Percentiles rank a stretch among this genome's conserved stretches.
These are phyloP conservation scores for Prunus armeniaca DNA, from an alignment of 306 rosid species.

Conservation along the genomic window DNA sequence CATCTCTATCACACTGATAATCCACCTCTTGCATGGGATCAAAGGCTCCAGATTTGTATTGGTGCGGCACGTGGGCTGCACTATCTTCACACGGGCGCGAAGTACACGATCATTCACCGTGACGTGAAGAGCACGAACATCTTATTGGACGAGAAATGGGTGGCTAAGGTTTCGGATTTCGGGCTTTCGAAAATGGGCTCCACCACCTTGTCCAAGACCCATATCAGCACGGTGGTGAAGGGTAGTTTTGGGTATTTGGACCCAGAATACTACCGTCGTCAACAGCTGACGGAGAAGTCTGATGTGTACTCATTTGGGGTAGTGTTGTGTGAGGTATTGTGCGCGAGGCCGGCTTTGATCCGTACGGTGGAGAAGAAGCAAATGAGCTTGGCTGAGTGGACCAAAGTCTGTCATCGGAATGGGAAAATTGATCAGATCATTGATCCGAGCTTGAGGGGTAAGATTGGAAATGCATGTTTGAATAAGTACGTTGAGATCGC, in stretches of 20 bases:
- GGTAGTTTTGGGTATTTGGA: slow-evolving; percentile 32
- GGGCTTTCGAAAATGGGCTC: slow-evolving; percentile 26
- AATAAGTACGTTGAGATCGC: slow-evolving; percentile 16
- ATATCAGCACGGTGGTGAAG: slow-evolving; percentile 30
- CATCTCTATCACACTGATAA: slow-evolving; percentile 9
- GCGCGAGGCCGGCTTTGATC: slow-evolving; percentile 19
- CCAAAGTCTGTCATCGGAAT: background rate
- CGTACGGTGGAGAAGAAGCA: background rate
- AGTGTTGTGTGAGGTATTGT: slow-evolving; percentile 22
- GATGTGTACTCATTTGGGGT: slow-evolving; percentile 32
- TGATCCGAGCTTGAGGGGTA: slow-evolving; percentile 6
- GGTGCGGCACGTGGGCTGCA: slow-evolving; percentile 23
- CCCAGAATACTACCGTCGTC: slow-evolving; percentile 21
- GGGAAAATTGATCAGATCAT: slow-evolving; percentile 19
- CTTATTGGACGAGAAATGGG: slow-evolving; percentile 22
- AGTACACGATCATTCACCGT: slow-evolving; percentile 15
- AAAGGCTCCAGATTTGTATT: slow-evolving; percentile 4
- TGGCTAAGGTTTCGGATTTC: slow-evolving; percentile 29
- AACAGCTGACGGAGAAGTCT: slow-evolving; percentile 23
- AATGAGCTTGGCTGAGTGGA: slow-evolving; percentile 24
- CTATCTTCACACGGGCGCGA: slow-evolving; percentile 17
- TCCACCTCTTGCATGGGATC: slow-evolving; percentile 14
- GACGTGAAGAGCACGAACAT: slow-evolving; percentile 27
- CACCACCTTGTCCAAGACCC: slow-evolving; percentile 3
- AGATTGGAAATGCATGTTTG: slow-evolving; percentile 15